phyloP scores from a whole-genome alignment of 768 basidiomycete genomes.

The Xerocomellus dryophilus region DNA sequence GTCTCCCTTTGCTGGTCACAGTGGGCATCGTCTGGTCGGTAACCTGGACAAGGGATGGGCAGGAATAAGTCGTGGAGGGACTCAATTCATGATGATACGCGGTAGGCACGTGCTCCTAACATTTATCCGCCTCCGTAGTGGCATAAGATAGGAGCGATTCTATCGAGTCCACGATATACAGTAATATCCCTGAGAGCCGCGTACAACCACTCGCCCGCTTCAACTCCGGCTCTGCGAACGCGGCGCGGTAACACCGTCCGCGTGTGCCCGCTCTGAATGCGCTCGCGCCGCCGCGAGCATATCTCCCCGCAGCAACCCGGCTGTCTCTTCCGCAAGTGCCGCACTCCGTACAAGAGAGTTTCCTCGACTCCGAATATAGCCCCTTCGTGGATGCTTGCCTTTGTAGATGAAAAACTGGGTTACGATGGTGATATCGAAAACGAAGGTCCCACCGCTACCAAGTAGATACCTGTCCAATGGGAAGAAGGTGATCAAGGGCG shows the following conservation, averaged over 20 bases:
- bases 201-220: not conserved
- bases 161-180: constrained; percentile 4
- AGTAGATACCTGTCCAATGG: constrained; percentile 64
- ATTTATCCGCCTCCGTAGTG: not conserved
- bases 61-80: not conserved
- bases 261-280: constrained; percentile 24
- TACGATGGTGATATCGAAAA: constrained; percentile 93
- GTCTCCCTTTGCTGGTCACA: constrained; percentile 19
- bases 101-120: constrained; percentile 14
- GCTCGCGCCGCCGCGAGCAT: constrained; percentile 29
- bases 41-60: not conserved
- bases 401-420: constrained; percentile 80
- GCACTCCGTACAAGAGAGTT: constrained; percentile 25
- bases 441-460: constrained; percentile 88
- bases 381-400: constrained; percentile 39
- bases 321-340: constrained; percentile 45
- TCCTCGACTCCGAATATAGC: constrained; percentile 25
- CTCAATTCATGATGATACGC: not conserved
- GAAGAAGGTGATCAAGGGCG: not conserved
- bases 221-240: constrained; percentile 41
- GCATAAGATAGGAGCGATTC: not conserved
- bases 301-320: constrained; percentile 47
- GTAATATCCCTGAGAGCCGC: not conserved
- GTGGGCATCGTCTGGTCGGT: constrained; percentile 19
- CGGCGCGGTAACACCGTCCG: constrained; percentile 19